phyloP scores from a whole-genome alignment of 2,329 filamentous ascomycete species.

The Scytalidium lignicola region DNA sequence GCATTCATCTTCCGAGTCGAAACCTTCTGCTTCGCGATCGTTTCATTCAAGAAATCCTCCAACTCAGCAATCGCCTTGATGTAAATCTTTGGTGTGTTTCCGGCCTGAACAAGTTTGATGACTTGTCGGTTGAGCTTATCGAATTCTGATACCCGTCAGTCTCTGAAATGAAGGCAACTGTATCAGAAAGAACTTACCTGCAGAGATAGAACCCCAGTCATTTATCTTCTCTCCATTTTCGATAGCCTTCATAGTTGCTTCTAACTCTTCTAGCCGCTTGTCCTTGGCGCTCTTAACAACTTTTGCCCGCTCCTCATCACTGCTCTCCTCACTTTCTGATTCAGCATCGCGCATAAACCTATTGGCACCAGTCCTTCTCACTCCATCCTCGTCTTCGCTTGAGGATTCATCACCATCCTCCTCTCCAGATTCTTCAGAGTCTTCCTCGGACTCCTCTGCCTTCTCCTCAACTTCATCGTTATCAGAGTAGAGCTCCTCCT shows the following conservation, averaged over 20 bases:
- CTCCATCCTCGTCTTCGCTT: conserved; percentile 60
- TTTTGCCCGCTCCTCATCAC: conserved; percentile 79
- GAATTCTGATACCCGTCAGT: conserved; percentile 59
- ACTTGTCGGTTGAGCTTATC: conserved; percentile 91
- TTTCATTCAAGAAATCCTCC: conserved; percentile 91
- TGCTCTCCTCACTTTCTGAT: conserved; percentile 73
- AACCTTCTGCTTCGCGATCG: conserved; percentile 91
- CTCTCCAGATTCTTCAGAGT: conserved; percentile 46
- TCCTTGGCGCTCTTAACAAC: conserved; percentile 97
- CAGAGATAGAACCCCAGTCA: conserved; percentile 91
- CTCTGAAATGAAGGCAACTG: conserved; percentile 5
- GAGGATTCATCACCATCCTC: conserved; percentile 52
- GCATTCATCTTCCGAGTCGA: conserved; percentile 98
- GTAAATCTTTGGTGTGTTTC: conserved; percentile 83
- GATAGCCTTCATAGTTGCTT: conserved; percentile 82
- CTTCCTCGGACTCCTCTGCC: conserved; percentile 35
- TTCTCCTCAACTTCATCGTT: conserved; percentile 50
- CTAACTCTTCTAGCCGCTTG: conserved; percentile 91
- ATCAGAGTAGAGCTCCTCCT: conserved; percentile 88
- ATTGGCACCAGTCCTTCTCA: conserved; percentile 64
- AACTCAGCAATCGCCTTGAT: conserved; percentile 90
- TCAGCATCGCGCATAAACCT: conserved; percentile 74
- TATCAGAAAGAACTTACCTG: conserved; percentile 53
- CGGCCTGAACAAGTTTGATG: conserved; percentile 68
- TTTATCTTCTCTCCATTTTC: conserved; percentile 97